Evolutionary conservation across 257 asterid species (phyloP).

Genomic region (Ligustrum vulgare): DNA sequence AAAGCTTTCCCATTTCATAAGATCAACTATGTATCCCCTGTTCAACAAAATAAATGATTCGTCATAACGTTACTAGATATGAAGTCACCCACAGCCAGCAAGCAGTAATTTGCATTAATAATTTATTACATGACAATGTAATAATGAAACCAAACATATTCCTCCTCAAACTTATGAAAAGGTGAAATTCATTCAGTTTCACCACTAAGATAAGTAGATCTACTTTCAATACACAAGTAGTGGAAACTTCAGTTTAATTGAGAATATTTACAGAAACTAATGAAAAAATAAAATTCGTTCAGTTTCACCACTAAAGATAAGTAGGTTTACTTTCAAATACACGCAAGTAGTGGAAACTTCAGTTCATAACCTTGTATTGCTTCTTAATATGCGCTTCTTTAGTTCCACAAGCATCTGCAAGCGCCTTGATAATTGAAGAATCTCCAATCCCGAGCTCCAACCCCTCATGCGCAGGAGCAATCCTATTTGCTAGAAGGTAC

Average conservation of each 20-base stretch:
- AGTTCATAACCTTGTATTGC: constrained; percentile 61
- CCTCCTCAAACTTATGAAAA: background rate
- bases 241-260: background rate
- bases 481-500: constrained; percentile 70
- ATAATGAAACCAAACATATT: background rate
- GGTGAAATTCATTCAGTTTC: background rate
- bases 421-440: constrained; percentile 77
- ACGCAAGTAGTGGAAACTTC: background rate
- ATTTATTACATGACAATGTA: background rate
- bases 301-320: background rate
- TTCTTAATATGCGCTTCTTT: constrained; percentile 72
- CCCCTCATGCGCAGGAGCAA: constrained; percentile 89
- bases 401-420: constrained; percentile 93
- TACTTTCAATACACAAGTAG: background rate
- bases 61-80: background rate
- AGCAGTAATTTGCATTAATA: background rate
- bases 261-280: background rate
- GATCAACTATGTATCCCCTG: background rate
- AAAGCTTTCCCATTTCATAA: background rate
- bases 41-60: constrained; percentile 6
- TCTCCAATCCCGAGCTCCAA: constrained; percentile 96
- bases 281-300: background rate
- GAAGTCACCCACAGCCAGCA: background rate
- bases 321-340: background rate
- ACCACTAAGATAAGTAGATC: background rate